phyloP scores from a whole-genome alignment of 2,329 filamentous ascomycete species.

The Trichophyton rubrum region DNA sequence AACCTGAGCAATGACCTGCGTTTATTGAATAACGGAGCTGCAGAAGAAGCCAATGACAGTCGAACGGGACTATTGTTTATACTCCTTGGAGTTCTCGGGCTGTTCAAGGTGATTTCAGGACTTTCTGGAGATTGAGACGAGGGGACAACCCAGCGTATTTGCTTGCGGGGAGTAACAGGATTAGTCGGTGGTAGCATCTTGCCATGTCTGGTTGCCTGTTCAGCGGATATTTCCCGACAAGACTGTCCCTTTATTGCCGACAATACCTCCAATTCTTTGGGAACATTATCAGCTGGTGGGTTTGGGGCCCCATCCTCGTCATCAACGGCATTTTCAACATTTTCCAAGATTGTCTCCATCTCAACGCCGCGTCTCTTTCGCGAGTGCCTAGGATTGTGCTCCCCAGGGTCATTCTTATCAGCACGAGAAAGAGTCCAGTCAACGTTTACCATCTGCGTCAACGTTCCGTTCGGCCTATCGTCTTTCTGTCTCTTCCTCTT shows the following conservation, averaged over 20 bases:
- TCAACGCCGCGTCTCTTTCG: slow-evolving; percentile 1
- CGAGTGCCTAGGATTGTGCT: background rate
- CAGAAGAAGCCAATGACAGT: background rate
- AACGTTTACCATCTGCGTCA: slow-evolving; percentile 8
- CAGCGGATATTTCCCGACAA: background rate
- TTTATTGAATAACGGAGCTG: background rate
- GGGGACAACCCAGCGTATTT: slow-evolving; percentile 24
- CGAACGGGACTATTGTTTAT: background rate
- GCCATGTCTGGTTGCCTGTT: background rate
- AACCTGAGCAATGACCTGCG: background rate
- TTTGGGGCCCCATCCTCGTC: background rate
- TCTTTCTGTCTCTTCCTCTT: background rate
- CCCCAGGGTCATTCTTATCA: background rate
- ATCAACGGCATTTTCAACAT: background rate
- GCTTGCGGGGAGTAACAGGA: slow-evolving; percentile 25
- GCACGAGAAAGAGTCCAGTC: background rate
- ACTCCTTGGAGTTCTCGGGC: background rate
- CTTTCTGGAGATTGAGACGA: slow-evolving; percentile 35
- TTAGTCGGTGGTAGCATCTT: background rate
- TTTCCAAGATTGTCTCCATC: slow-evolving; percentile 8
- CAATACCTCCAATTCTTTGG: too few species aligned
- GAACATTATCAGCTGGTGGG: background rate
- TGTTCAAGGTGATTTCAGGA: slow-evolving; percentile 21
- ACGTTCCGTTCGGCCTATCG: slow-evolving; percentile 4
- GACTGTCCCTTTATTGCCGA: background rate